Evolutionary conservation across 2,329 filamentous ascomycete species (phyloP).

Genomic region (Botrytis paeoniae): DNA sequence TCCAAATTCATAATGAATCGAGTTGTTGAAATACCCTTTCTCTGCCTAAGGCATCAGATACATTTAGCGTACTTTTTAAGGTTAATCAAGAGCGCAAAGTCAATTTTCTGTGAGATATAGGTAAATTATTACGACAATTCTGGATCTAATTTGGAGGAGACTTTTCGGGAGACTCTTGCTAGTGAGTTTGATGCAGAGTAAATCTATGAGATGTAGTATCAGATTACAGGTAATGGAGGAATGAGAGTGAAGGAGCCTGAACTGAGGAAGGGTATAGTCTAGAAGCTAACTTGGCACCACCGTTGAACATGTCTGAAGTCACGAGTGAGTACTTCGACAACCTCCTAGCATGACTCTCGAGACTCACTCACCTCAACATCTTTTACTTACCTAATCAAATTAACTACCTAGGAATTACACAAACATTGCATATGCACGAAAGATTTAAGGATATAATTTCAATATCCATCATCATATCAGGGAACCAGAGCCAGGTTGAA

Average conservation of each 20-base stretch:
- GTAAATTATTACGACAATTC: not conserved
- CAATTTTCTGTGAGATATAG: too few relatives aligned
- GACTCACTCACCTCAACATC: not conserved
- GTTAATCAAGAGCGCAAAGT: too few relatives aligned
- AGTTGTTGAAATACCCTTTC: not conserved
- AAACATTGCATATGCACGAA: not conserved
- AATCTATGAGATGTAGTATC: not conserved
- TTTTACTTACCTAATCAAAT: not conserved
- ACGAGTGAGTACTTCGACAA: not conserved
- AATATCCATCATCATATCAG: not conserved
- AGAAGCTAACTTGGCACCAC: not conserved
- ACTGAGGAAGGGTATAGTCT: not conserved
- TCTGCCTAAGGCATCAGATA: not conserved
- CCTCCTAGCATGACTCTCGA: not conserved
- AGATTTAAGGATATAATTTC: not conserved
- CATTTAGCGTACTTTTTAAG: not conserved
- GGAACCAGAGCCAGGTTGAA: not conserved
- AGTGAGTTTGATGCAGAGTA: not conserved
- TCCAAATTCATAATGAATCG: not conserved
- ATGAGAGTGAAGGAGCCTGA: not conserved
- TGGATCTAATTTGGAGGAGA: not conserved
- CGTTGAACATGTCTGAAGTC: not conserved
- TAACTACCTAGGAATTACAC: not conserved
- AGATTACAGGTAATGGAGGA: not conserved
- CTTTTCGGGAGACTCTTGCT: not conserved